Evolutionary conservation across 129 eudicot genomes (phyloP), one percentile per base, ranked within the genome.

Genomic region (Centaurea solstitialis): DNA sequence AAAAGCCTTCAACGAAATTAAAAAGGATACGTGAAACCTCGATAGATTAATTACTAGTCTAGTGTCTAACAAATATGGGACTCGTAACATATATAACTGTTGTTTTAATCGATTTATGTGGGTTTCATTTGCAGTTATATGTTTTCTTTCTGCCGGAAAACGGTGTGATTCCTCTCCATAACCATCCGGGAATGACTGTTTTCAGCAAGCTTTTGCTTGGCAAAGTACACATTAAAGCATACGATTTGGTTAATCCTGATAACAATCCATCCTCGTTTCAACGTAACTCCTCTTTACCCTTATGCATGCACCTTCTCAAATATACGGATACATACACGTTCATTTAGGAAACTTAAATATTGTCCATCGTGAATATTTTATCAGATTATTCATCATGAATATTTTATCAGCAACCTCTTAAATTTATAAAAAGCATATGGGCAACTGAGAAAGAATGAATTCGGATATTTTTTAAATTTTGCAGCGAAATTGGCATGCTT

Each of bases 171-270:
- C 94, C 94, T 23, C 87, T 90, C 41, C 94, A 90, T 82, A 90
- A 90, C 53, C 94, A 90, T 82, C 94, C 94, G 1, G 90, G 83
- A 50, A 90, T 90, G 94, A 90, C 94, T 3, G 94, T 90, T 62
- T 88, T 88, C 77, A 88, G 86, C 88, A 90, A 88, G 85, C 92
- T 90, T 64, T 77, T 90, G 7, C 15, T 79, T 18, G 94, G 94
- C 47, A 79, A 81, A 5, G 85, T 90, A 92, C 94, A 90, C 82
- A 82, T 84, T 59, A 88, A 88, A 80, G 80, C 94, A 28, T 90
- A 90, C 57, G 94, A 90, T 62, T 90, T 91, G 94, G 94, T 78
- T 43, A 75, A 87, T 70, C 81, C 84, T 59, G 47, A 21, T 65
- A 28, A 77, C 39, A 20, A 72, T 21, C 12, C 22, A 11, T 43